Evolutionary conservation across 371 early-diverging fungal genomes (phyloP), one percentile per base, ranked within the genome.

Genomic region (Saksenaea vasiformis): DNA sequence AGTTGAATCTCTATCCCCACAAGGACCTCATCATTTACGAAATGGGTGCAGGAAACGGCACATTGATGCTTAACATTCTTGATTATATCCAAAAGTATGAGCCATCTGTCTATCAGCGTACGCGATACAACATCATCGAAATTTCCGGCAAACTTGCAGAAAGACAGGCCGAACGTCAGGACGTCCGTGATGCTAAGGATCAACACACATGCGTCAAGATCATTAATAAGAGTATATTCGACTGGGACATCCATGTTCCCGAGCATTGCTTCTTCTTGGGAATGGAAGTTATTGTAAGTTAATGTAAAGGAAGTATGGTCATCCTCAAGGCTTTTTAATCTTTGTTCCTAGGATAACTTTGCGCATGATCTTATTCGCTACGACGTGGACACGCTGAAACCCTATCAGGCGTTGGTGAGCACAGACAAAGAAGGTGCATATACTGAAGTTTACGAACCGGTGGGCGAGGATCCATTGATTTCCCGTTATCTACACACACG

Each of bases 11-110:
- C 38, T 80, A 72, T 60, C 82, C 84, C 9, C 75, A 79, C 65
- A 83, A 83, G 58, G 87, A 87, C 56, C 72, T 98, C 61, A 83
- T 89, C 34, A 91, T 98, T 51, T 98, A 93, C 72, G 99, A 98
- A 78, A 87, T 97, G 80, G 97, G 97, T 36, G 97, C 94, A 4
- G 99, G 99, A 57, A 98, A 98, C 68, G 99, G 98, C 58, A 95
- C 97, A 3, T 73, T 98, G 68, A 96, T 96, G 95, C 62, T 85
- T 58, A 93, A 97, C 74, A 91, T 98, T 13, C 83, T 97, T 47
- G 96, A 96, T 65, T 95, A 91, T 65, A 80, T 97, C 38, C 83
- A 85, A 64, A 74, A 85, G 56, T 69, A 85, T 39, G 90, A 92
- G 62, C 96, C 96, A 1, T 87, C 87, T 2, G 82, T 97, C 26